A percentile compares a stretch with the other conserved stretches of the same genome.
These are phyloP conservation scores for Cryptococcus sp. DNA, from an alignment of 1,284 basidiomycete genomes.

Conservation along the genomic window DNA sequence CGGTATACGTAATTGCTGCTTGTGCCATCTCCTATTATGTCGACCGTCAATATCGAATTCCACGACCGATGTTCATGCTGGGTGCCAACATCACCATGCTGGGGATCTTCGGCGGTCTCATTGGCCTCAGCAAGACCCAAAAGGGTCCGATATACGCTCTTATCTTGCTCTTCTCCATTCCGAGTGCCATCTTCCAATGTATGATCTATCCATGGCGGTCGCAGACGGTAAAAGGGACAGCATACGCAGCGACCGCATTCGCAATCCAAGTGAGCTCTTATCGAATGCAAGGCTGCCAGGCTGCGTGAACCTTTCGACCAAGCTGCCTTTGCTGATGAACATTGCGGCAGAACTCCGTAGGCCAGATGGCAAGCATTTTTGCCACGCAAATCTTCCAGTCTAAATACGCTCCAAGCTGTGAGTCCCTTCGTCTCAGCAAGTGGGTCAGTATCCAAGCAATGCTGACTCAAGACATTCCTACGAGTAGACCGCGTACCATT, in stretches of 20 bases:
- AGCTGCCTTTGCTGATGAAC: too few species aligned
- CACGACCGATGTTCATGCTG: constrained; percentile 16
- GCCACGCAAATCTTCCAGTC: not conserved
- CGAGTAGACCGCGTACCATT: not conserved
- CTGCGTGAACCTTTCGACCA: too few species aligned
- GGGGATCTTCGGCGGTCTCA: constrained; percentile 11
- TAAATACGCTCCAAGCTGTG: not conserved
- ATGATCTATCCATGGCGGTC: constrained; percentile 9
- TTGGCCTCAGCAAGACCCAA: constrained; percentile 16
- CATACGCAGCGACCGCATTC: constrained; percentile 9
- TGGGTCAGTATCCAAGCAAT: not conserved
- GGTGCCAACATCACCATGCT: not conserved
- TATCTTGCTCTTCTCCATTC: constrained; percentile 16
- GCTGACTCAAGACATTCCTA: not conserved
- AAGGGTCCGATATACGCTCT: constrained; percentile 25
- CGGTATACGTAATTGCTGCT: constrained; percentile 9
- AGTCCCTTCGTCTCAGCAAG: not conserved
- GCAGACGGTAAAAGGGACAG: constrained; percentile 12
- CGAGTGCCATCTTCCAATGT: not conserved
- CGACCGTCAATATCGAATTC: constrained; percentile 14
- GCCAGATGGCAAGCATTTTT: not conserved
- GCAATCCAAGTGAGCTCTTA: not conserved
- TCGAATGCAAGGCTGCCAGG: too few species aligned
- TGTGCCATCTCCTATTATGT: constrained; percentile 9
- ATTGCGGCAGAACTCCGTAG: not conserved